A percentile compares a stretch with the other conserved stretches of the same genome.
Conservation (phyloP, 1,284 basidiomycete species). For the Microbotryum lychnidis-dioicae region DNA sequence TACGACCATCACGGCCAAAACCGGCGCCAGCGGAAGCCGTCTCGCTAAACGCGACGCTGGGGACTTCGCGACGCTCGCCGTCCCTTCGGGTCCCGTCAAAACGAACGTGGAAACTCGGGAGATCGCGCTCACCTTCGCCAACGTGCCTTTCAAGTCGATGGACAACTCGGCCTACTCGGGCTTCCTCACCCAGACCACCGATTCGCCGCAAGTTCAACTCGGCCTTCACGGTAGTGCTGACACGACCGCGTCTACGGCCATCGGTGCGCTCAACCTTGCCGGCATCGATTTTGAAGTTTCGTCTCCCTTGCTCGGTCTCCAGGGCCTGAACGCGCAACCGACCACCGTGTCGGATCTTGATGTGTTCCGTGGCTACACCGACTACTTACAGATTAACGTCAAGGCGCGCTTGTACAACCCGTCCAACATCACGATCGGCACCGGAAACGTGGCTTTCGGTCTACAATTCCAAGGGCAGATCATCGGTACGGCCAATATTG, state of each 20-base stretch:
- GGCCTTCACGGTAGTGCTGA: constrained; percentile 54
- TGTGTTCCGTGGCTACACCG: constrained; percentile 59
- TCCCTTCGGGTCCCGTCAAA: constrained; percentile 54
- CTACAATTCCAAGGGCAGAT: constrained; percentile 52
- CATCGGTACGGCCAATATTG: constrained; percentile 55
- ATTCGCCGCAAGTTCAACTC: constrained; percentile 49
- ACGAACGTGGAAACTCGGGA: constrained; percentile 59
- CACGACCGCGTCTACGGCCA: constrained; percentile 48
- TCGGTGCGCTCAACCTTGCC: constrained; percentile 53
- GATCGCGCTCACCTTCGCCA: constrained; percentile 55
- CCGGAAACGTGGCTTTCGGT: constrained; percentile 57
- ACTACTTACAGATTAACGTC: constrained; percentile 59
- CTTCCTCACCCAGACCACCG: constrained; percentile 61
- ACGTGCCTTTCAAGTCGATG: constrained; percentile 55
- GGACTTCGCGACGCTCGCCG: constrained; percentile 55
- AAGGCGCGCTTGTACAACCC: constrained; percentile 38
- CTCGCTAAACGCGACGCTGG: constrained; percentile 39
- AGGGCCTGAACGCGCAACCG: constrained; percentile 57
- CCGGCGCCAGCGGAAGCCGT: background rate
- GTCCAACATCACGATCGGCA: constrained; percentile 63
- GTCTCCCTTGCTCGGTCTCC: constrained; percentile 57
- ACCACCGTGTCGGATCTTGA: constrained; percentile 56
- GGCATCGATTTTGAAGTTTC: constrained; percentile 56
- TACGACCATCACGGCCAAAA: constrained; percentile 46
- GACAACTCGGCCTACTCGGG: constrained; percentile 53